Evolutionary conservation across 2,329 filamentous ascomycete genomes (phyloP).

Genomic region (Paracoccidioides brasiliensis): DNA sequence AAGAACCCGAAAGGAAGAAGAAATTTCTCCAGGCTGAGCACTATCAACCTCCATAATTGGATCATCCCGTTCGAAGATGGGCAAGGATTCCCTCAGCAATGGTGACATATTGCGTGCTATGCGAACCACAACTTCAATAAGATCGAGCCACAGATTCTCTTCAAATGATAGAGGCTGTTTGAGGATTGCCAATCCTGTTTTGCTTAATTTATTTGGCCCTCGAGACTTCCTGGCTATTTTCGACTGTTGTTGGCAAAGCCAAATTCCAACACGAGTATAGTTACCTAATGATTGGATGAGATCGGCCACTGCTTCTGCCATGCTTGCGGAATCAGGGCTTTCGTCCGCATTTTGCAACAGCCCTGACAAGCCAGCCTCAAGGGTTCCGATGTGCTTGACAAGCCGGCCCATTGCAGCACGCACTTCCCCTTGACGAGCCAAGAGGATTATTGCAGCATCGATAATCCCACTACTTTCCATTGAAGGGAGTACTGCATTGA

Average conservation of each 20-base stretch:
- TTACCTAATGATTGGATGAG: slow-evolving; percentile 70
- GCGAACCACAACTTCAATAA: slow-evolving; percentile 49
- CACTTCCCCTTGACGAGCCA: slow-evolving; percentile 77
- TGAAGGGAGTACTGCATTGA: slow-evolving; percentile 68
- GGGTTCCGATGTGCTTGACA: slow-evolving; percentile 62
- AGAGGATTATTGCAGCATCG: slow-evolving; percentile 81
- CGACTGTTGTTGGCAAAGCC: slow-evolving; percentile 82
- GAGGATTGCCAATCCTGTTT: slow-evolving; percentile 32
- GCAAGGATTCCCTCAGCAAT: slow-evolving; percentile 3
- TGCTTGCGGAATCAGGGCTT: slow-evolving; percentile 42
- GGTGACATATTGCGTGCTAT: slow-evolving; percentile 51
- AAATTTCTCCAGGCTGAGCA: slow-evolving; percentile 36
- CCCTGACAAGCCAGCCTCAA: slow-evolving; percentile 66
- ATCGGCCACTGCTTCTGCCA: slow-evolving; percentile 56
- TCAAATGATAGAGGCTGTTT: slow-evolving; percentile 46
- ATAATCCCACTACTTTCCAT: slow-evolving; percentile 85
- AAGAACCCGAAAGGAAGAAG: slow-evolving; percentile 56
- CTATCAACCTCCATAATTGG: neutral
- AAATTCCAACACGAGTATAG: slow-evolving; percentile 84
- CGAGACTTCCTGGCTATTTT: slow-evolving; percentile 38
- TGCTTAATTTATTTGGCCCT: slow-evolving; percentile 18
- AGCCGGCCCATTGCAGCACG: slow-evolving; percentile 73
- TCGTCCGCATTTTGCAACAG: slow-evolving; percentile 51
- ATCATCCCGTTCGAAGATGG: neutral
- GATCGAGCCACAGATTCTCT: slow-evolving; percentile 52